Percentiles rank a stretch among this genome's conserved stretches.
Conservation (phyloP, 345 rosid species). For the Eutrema heterophyllum region DNA sequence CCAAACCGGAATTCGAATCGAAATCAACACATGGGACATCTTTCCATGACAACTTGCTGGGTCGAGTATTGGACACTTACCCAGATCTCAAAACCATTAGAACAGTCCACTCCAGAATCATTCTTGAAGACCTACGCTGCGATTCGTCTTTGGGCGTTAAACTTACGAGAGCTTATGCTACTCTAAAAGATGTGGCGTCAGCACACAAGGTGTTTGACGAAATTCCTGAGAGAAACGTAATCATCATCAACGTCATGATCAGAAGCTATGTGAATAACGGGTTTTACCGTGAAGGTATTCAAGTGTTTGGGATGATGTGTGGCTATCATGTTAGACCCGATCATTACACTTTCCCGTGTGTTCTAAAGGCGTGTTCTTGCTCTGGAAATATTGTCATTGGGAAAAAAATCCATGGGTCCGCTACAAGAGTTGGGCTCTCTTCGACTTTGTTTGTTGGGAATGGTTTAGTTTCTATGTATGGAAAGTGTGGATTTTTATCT, state of each 20-base stretch:
- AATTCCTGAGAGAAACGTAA: constrained; percentile 54
- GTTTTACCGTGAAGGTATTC: constrained; percentile 40
- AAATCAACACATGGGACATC: too few relatives aligned
- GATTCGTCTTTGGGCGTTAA: too few relatives aligned
- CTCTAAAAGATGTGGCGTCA: constrained; percentile 28
- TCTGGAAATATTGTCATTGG: constrained; percentile 45
- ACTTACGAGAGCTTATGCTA: too few relatives aligned
- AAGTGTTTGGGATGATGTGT: constrained; percentile 36
- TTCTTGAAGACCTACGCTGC: too few relatives aligned
- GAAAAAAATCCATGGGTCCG: constrained; percentile 47
- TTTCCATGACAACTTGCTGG: too few relatives aligned
- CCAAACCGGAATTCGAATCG: too few relatives aligned
- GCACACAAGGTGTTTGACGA: constrained; percentile 62
- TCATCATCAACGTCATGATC: constrained; percentile 64
- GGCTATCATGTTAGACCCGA: constrained; percentile 41
- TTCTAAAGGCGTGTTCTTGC: constrained; percentile 63
- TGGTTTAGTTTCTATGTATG: constrained; percentile 15
- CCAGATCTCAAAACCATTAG: too few relatives aligned
- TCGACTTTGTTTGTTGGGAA: constrained; percentile 49
- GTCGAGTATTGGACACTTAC: too few relatives aligned
- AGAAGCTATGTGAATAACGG: constrained; percentile 57
- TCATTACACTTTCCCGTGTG: constrained; percentile 63
- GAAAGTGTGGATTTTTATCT: too few relatives aligned
- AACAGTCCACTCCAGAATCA: too few relatives aligned
- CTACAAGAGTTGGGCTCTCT: constrained; percentile 46